Base-by-base conservation (phyloP, 305 asterid species). In the Rubia peregrina region DNA sequence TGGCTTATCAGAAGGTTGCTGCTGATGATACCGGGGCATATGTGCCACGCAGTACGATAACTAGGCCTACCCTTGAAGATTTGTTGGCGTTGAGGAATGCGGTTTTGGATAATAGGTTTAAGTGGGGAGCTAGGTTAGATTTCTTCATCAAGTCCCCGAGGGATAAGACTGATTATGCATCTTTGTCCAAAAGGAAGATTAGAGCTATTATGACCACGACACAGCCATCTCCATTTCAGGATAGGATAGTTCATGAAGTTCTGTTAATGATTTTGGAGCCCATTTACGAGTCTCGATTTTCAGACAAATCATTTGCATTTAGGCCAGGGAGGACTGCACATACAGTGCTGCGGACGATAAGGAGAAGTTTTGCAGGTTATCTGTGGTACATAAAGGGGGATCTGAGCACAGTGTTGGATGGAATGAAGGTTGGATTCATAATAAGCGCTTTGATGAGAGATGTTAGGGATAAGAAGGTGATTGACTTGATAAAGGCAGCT, bases 331-430 rank as follows among this genome's bases (percentile, higher is more conserved):
- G 98, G 85, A 93, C 76, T 67, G 94, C 97, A 1, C 98, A 90
- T 73, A 93, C 97, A 0, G 95, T 83, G 53, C 59, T 93, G 78
- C 87, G 97, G 84, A 91, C 87, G 68, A 86, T 93, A 55, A 83
- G 98, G 70, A 89, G 98, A 89, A 90, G 87, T 74, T 93, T 90
- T 84, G 98, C 95, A 0, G 98, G 98, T 70, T 93, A 93, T 68
- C 79, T 93, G 82, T 93, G 98, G 98, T 93, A 93, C 79, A 78
- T 90, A 53, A 93, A 89, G 80, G 97, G 98, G 1, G 95, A 93
- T 82, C 77, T 93, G 86, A 90, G 98, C 79, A 80, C 89, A 6
- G 75, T 93, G 43, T 81, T 93, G 79, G 98, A 93, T 21, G 96
- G 97, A 46, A 81, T 93, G 97, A 89, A 90, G 82, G 89, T 89